Evolutionary conservation across 2,329 filamentous ascomycete genomes (phyloP).

Genomic region (Basipetospora chlamydospora): DNA sequence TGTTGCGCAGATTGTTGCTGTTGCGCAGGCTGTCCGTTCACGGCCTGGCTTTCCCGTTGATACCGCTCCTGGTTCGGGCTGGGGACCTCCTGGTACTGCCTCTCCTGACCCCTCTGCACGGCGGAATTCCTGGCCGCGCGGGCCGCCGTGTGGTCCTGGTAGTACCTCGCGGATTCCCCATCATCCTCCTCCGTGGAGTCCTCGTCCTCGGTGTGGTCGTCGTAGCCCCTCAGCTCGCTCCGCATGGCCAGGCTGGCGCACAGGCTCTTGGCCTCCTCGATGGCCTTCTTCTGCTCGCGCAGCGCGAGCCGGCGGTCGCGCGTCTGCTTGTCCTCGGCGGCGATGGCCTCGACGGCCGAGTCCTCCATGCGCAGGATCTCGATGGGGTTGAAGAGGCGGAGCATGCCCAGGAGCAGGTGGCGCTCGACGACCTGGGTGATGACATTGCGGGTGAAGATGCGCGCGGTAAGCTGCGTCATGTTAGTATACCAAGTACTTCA

Average conservation of each 20-base stretch:
- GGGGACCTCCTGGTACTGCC: not conserved
- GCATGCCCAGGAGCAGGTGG: conserved; percentile 35
- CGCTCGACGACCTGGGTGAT: conserved; percentile 38
- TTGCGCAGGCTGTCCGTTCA: too few species aligned
- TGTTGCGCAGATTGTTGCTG: not conserved
- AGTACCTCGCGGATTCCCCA: not conserved
- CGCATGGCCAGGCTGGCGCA: conserved; percentile 37
- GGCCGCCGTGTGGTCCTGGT: not conserved
- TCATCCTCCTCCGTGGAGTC: conserved; percentile 8
- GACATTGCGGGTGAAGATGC: conserved; percentile 36
- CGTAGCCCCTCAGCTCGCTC: conserved; percentile 27
- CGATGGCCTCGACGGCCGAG: conserved; percentile 31
- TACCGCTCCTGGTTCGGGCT: too few species aligned
- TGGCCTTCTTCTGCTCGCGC: conserved; percentile 32
- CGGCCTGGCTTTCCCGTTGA: too few species aligned
- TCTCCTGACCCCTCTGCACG: not conserved
- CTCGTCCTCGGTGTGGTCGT: conserved; percentile 15
- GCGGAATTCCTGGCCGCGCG: too few species aligned
- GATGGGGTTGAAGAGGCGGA: conserved; percentile 36
- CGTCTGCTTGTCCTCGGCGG: conserved; percentile 38
- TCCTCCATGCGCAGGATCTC: conserved; percentile 32
- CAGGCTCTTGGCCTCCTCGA: conserved; percentile 33
- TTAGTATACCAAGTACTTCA: not conserved
- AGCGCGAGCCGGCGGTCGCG: conserved; percentile 31
- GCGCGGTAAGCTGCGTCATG: conserved; percentile 23